Evolutionary conservation across 306 rosid genomes (phyloP), one percentile per base, ranked within the genome.

Genomic region (Lathyrus aphaca): DNA sequence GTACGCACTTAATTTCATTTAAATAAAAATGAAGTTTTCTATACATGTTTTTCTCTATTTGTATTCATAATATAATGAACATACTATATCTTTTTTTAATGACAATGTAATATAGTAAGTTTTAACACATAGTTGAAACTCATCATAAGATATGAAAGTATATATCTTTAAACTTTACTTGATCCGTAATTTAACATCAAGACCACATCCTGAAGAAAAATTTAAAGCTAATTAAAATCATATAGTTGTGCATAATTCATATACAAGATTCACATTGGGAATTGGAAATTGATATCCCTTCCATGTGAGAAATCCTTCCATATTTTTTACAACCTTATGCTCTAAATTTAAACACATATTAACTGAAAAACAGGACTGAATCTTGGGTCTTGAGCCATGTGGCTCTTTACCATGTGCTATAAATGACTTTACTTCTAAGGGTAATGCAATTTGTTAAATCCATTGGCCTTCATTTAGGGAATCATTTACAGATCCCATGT

Each of bases 401-500:
- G 88, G 77, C 75, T 64, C 75, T 64, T 73, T 64, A 61, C 82
- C 91, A 84, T 84, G 88, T 84, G 91, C 72, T 42, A 51, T 68
- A 73, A 72, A 72, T 74, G 74, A 83, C 87, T 80, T 80, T 50
- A 73, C 76, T 82, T 76, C 76, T 58, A 40, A 81, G 49, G 72
- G 75, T 48, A 68, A 3, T 62, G 59, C 65, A 53, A 53, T 56
- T 85, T 72, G 51, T 64, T 80, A 68, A 68, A 62, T 62, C 67
- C 73, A 71, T 74, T 71, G 68, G 74, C 87, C 77, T 71, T 81
- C 55, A 58, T 73, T 78, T 30, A 27, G 77, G 79, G 81, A 66
- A 40, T 86, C 46, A 19, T 70, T 79, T 59, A 84, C 64, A 77
- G 83, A 84, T 84, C 85, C 88, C 66, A 78, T 77, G 77, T 53